phyloP scores from a whole-genome alignment of 2,329 filamentous ascomycete species.

The Scortechinia acanthostroma region DNA sequence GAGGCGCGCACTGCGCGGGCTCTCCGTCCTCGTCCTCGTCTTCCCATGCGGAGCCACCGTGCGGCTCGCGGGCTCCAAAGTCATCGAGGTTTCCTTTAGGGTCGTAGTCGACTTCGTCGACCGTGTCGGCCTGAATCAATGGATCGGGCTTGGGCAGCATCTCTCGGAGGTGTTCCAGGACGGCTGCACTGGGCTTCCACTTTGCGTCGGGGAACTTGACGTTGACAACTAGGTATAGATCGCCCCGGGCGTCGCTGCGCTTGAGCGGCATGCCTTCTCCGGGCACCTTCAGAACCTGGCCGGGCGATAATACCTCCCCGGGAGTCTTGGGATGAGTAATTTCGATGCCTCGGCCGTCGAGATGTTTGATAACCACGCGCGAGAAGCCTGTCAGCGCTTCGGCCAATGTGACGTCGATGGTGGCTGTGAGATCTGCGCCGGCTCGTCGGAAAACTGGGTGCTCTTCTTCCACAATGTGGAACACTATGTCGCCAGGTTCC shows the following conservation, averaged over 20 bases:
- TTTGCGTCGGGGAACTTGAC: conserved; percentile 82
- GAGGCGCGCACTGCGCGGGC: conserved; percentile 65
- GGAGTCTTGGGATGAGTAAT: conserved; percentile 60
- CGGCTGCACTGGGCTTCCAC: conserved; percentile 70
- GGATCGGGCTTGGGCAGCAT: conserved; percentile 63
- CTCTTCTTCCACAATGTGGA: conserved; percentile 73
- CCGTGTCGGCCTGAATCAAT: conserved; percentile 61
- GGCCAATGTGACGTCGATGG: conserved; percentile 71
- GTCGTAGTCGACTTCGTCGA: conserved; percentile 84
- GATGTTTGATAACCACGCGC: conserved; percentile 80
- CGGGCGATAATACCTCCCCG: conserved; percentile 76
- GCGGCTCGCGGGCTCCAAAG: conserved; percentile 58
- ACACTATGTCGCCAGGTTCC: conserved; percentile 86
- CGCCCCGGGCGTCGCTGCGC: conserved; percentile 74
- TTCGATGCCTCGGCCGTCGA: conserved; percentile 85
- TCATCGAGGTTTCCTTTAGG: conserved; percentile 77
- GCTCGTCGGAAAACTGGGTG: conserved; percentile 78
- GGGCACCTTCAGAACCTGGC: conserved; percentile 75
- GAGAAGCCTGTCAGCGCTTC: conserved; percentile 87
- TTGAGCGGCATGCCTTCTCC: conserved; percentile 95
- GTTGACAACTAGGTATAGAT: conserved; percentile 80
- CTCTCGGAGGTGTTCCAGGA: conserved; percentile 65
- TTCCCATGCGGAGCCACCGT: conserved; percentile 61
- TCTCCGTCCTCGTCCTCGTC: conserved; percentile 65
- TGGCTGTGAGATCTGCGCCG: conserved; percentile 76